Conservation (phyloP, 2,329 filamentous ascomycete genomes). For the Microthyrium microscopicum region DNA sequence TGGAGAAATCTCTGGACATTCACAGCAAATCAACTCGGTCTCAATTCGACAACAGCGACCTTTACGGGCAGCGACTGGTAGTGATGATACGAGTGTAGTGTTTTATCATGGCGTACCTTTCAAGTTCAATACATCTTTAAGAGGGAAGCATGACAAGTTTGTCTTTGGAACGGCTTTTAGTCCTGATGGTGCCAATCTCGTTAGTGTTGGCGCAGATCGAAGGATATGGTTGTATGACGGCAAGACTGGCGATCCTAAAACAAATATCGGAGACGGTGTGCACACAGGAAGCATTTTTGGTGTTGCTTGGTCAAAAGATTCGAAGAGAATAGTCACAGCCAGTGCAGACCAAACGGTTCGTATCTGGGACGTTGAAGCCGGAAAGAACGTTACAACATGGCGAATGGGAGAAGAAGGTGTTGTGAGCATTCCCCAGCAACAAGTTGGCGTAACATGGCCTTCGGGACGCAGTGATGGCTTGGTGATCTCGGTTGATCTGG, state of each 20-base stretch:
- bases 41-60: slow-evolving; percentile 79
- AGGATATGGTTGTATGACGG: slow-evolving; percentile 91
- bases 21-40: slow-evolving; percentile 77
- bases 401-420: slow-evolving; percentile 58
- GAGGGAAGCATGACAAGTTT: slow-evolving; percentile 71
- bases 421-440: slow-evolving; percentile 64
- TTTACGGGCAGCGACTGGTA: slow-evolving; percentile 78
- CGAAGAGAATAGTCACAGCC: slow-evolving; percentile 72
- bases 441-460: slow-evolving; percentile 88
- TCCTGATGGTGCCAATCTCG: slow-evolving; percentile 65
- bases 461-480: slow-evolving; percentile 66
- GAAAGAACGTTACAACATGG: slow-evolving; percentile 68
- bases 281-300: slow-evolving; percentile 90
- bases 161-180: slow-evolving; percentile 79
- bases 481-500: slow-evolving; percentile 76
- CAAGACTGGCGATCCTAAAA: slow-evolving; percentile 74
- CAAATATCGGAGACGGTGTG: slow-evolving; percentile 61
- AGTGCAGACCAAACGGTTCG: slow-evolving; percentile 86
- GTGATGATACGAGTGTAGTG: slow-evolving; percentile 75
- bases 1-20: slow-evolving; percentile 85
- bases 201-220: slow-evolving; percentile 84
- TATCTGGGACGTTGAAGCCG: slow-evolving; percentile 74
- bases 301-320: slow-evolving; percentile 78
- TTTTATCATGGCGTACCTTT: slow-evolving; percentile 92
- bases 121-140: slow-evolving; percentile 78